Evolutionary conservation across 2,329 filamentous ascomycete genomes (phyloP), one percentile per base, ranked within the genome.

Genomic region (Colletotrichum sp.): DNA sequence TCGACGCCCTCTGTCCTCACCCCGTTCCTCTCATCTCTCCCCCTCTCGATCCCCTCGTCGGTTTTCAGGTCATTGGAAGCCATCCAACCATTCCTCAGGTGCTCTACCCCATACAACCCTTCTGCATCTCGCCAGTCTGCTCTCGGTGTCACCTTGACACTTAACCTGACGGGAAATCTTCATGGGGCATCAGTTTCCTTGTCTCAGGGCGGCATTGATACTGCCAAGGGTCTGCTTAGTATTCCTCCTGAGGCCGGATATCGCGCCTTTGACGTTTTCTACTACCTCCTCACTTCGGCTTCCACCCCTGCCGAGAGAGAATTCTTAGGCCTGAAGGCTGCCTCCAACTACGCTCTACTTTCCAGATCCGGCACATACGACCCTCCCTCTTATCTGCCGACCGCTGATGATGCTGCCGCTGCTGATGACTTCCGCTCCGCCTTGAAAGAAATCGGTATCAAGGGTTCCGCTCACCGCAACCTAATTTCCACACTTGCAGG

Each of bases 261-360:
- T 84, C 93, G 97, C 77, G 97, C 96, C 5, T 99, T 99, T 80
- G 96, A 99, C 82, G 97, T 98, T 66, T 99, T 99, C 83, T 99
- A 99, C 86, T 99, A 98, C 81, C 92, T 99, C 1, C 90, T 99
- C 57, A 98, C 96, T 1, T 96, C 95, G n/a, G 94, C 95, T 1
- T 98, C 97, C 0, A 97, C 95, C 2, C 92, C 94, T 6, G 93
- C 95, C 3, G 97, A 99, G 86, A 90, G 95, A 72, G 96, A 99
- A 82, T 98, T 96, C 76, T 87, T 99, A 16, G 93, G 94, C 30
- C 90, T 99, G 34, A 94, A 95, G 85, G 89, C 92, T 10, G 92
- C 95, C 4, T 94, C 95, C 6, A 89, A 91, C 59, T 99, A 99
- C 83, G 86, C 92, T 8, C 88, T 99, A 2, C 89, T 99, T 22